Evolutionary conservation across 306 rosid species (phyloP).

Genomic region (Pyrus communis): DNA sequence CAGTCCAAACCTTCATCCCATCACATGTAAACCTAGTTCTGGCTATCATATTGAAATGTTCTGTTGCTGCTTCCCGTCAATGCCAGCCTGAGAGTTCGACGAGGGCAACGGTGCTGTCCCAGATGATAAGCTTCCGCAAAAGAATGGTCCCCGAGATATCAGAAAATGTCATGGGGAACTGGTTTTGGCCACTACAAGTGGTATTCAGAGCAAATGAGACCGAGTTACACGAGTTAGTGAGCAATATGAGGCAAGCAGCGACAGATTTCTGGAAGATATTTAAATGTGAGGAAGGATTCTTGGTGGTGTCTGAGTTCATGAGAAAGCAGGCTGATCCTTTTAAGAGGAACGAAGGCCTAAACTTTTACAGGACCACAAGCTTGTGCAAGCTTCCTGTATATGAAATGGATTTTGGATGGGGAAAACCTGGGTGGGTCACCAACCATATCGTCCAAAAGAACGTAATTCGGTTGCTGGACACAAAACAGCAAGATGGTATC

Average conservation of each 20-base stretch:
- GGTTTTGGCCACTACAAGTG: background rate
- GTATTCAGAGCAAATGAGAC: background rate
- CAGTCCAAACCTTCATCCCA: background rate
- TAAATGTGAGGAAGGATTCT: background rate
- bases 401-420: slow-evolving; percentile 16
- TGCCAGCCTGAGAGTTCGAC: background rate
- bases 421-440: slow-evolving; percentile 6
- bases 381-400: slow-evolving; percentile 5
- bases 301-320: background rate
- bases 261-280: background rate
- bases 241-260: background rate
- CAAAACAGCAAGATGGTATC: background rate
- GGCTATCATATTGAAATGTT: background rate
- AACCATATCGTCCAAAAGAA: background rate
- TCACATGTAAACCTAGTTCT: background rate
- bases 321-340: background rate
- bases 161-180: background rate
- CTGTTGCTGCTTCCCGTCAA: background rate
- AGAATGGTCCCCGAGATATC: background rate
- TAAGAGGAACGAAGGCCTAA: background rate
- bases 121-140: background rate
- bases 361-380: background rate
- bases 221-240: background rate
- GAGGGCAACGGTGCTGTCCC: background rate
- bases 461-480: background rate